Conservation (phyloP, 495 filamentous ascomycete species). For the Tuber calosporum region DNA sequence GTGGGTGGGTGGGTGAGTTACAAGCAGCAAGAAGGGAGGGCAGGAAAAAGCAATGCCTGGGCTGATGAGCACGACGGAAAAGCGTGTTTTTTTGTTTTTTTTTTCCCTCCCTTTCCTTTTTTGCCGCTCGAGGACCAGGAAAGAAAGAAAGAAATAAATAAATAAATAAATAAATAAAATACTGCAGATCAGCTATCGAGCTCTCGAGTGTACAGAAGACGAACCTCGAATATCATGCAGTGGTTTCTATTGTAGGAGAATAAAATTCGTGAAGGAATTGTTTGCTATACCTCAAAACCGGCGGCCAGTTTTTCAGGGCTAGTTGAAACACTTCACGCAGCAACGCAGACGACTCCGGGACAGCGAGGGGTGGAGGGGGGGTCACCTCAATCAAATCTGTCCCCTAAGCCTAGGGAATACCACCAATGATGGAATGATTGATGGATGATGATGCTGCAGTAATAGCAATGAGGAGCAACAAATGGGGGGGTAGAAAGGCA, state of each 20-base stretch:
- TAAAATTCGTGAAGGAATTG: neutral
- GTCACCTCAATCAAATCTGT: neutral
- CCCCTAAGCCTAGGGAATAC: neutral
- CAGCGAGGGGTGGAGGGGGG: neutral
- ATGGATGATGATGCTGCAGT: neutral
- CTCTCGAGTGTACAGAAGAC: neutral
- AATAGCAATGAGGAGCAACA: neutral
- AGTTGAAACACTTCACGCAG: conserved; percentile 5
- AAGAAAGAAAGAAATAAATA: too few relatives aligned
- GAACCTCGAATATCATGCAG: neutral
- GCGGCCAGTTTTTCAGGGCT: neutral
- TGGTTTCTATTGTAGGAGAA: neutral
- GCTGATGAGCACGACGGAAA: conserved; percentile 3
- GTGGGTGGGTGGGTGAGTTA: neutral
- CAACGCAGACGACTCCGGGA: conserved; percentile 4
- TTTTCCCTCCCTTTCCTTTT: neutral
- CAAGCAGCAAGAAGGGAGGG: neutral
- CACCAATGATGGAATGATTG: conserved; percentile 1
- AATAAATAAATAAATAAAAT: too few relatives aligned
- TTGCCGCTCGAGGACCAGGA: neutral
- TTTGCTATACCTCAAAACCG: neutral
- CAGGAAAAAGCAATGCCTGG: conserved; percentile 1
- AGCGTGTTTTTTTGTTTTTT: neutral
- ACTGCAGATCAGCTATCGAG: neutral
- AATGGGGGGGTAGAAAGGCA: neutral